Evolutionary conservation across 2,329 filamentous ascomycete genomes (phyloP).

Genomic region (Fusarium graminum): DNA sequence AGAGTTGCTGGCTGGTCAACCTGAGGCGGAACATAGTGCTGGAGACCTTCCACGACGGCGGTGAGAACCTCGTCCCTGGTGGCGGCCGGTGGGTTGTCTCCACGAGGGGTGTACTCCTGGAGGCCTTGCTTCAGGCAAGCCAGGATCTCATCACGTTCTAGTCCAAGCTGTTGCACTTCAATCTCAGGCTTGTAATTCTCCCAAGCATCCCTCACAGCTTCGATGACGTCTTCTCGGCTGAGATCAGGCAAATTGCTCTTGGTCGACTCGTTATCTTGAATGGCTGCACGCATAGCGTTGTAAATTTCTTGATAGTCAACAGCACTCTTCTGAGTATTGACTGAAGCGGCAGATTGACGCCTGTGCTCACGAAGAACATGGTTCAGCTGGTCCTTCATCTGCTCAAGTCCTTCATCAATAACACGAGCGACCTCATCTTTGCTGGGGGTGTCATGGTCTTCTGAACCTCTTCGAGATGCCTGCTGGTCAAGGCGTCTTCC

Average conservation of each 20-base stretch:
- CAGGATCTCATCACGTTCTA: slow-evolving; percentile 91
- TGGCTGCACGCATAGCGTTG: slow-evolving; percentile 82
- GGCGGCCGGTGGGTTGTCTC: slow-evolving; percentile 69
- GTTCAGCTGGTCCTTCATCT: slow-evolving; percentile 88
- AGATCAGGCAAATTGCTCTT: slow-evolving; percentile 59
- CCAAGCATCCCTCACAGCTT: slow-evolving; percentile 90
- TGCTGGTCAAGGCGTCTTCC: slow-evolving; percentile 84
- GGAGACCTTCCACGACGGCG: slow-evolving; percentile 86
- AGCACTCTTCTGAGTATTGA: slow-evolving; percentile 68
- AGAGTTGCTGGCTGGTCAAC: slow-evolving; percentile 77
- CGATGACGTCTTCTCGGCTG: slow-evolving; percentile 85
- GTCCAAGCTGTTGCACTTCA: slow-evolving; percentile 87
- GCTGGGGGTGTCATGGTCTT: slow-evolving; percentile 64
- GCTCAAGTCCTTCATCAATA: slow-evolving; percentile 82
- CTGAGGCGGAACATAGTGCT: slow-evolving; percentile 81
- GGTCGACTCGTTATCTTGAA: slow-evolving; percentile 70
- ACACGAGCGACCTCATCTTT: slow-evolving; percentile 80
- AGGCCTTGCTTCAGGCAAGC: slow-evolving; percentile 89
- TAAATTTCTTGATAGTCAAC: slow-evolving; percentile 89
- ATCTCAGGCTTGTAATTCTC: slow-evolving; percentile 96
- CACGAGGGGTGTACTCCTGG: slow-evolving; percentile 74
- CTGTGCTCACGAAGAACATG: slow-evolving; percentile 81
- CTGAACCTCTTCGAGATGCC: slow-evolving; percentile 61
- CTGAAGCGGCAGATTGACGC: slow-evolving; percentile 74
- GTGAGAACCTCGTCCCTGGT: slow-evolving; percentile 87